A percentile compares a stretch with the other conserved stretches of the same genome.
phyloP scores from a whole-genome alignment of 2,329 filamentous ascomycete species.

The Arachnomyces sp. region DNA sequence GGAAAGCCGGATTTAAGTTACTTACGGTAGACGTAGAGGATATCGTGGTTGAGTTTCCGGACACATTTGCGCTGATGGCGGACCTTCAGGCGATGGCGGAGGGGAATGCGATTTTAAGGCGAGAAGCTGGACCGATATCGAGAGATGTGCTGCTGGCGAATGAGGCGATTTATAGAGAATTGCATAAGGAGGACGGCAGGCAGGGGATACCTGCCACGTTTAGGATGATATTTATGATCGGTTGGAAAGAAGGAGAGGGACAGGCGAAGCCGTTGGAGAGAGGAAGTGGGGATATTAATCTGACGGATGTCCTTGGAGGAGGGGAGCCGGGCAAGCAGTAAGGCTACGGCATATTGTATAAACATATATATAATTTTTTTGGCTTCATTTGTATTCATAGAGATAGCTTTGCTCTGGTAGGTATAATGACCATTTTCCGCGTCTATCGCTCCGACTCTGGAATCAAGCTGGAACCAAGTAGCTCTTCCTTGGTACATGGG shows the following conservation, averaged over 20 bases:
- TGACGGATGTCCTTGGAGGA: conserved; percentile 67
- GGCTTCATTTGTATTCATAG: no score
- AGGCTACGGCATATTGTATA: not conserved
- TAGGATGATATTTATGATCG: conserved; percentile 96
- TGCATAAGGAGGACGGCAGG: conserved; percentile 73
- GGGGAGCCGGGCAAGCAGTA: conserved; percentile 18
- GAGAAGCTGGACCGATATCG: conserved; percentile 69
- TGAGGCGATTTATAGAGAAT: conserved; percentile 77
- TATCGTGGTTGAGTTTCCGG: conserved; percentile 89
- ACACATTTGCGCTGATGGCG: conserved; percentile 82
- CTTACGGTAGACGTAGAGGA: conserved; percentile 96
- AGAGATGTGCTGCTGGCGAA: conserved; percentile 80
- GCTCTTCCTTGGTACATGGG: no score
- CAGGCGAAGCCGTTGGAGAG: conserved; percentile 74
- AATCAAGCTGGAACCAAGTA: not conserved
- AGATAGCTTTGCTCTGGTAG: no score
- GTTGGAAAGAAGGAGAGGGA: conserved; percentile 78
- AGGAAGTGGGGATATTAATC: conserved; percentile 77
- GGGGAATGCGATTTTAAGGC: conserved; percentile 76
- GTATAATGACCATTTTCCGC: no score
- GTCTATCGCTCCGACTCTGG: not conserved
- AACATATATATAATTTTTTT: not conserved
- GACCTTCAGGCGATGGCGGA: conserved; percentile 97
- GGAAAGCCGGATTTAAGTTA: conserved; percentile 86
- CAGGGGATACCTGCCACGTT: conserved; percentile 75